Evolutionary conservation across 768 basidiomycete genomes (phyloP).

Genomic region (Kwoniella pini): DNA sequence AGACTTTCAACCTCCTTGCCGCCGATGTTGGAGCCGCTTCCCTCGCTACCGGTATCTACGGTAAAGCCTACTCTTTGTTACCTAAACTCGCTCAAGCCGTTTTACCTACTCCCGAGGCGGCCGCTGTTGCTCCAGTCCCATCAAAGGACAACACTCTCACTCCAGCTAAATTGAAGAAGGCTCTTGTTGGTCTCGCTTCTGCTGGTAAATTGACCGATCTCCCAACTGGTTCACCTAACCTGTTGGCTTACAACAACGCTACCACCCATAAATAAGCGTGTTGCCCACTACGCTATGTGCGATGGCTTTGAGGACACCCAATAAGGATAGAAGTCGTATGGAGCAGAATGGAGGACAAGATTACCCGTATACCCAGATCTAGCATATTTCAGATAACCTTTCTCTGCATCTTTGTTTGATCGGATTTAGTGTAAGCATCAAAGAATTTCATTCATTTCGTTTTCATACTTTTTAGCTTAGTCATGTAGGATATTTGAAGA

Average conservation of each 20-base stretch:
- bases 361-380: not conserved
- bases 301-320: too few species aligned
- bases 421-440: not conserved
- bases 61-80: conserved; percentile 60
- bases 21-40: conserved; percentile 1
- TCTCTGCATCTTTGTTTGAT: not conserved
- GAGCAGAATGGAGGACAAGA: not conserved
- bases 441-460: not conserved
- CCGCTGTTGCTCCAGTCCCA: conserved; percentile 36
- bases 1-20: conserved; percentile 43
- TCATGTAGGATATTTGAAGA: conserved; percentile 7
- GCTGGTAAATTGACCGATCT: conserved; percentile 60
- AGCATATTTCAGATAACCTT: not conserved
- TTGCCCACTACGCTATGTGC: too few species aligned
- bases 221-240: conserved; percentile 52
- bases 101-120: conserved; percentile 56
- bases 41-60: conserved; percentile 34
- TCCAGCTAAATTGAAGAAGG: conserved; percentile 74
- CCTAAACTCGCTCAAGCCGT: conserved; percentile 62
- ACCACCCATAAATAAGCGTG: conserved; percentile 23
- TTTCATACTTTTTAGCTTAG: too few species aligned
- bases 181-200: conserved; percentile 66
- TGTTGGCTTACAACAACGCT: conserved; percentile 55
- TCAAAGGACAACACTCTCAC: conserved; percentile 57
- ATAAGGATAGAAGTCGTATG: too few species aligned